These are phyloP conservation scores for Ceriops zippeliana DNA, from an alignment of 345 rosid species.

Conservation along the genomic window DNA sequence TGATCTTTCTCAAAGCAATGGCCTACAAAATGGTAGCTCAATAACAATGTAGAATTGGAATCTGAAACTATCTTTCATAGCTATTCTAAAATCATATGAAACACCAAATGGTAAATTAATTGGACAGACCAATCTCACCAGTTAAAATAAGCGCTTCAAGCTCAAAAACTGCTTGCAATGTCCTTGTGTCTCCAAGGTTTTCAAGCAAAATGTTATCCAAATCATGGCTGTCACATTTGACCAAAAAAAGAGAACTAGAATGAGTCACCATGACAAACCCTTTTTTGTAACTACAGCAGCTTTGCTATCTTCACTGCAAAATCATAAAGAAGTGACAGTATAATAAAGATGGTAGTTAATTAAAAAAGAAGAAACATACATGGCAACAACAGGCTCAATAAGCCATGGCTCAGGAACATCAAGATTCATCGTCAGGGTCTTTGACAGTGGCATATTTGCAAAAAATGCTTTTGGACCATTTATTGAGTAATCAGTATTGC, in stretches of 20 bases:
- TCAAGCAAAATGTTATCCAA: conserved; percentile 97
- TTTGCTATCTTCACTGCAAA: not conserved
- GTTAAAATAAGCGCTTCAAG: conserved; percentile 98
- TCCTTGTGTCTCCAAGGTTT: conserved; percentile 93
- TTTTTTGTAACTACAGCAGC: not conserved
- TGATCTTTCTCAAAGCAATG: conserved; percentile 98
- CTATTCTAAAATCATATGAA: not conserved
- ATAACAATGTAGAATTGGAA: conserved; percentile 5
- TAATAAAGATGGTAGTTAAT: conserved; percentile 8
- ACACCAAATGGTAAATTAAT: not conserved
- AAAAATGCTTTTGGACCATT: conserved; percentile 95
- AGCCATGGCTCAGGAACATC: conserved; percentile 99
- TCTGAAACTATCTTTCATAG: not conserved
- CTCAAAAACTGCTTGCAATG: conserved; percentile 94
- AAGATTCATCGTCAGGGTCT: conserved; percentile 99
- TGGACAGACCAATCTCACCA: conserved; percentile 46
- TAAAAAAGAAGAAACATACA: conserved; percentile 53
- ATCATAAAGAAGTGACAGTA: not conserved
- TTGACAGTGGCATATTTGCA: conserved; percentile 94
- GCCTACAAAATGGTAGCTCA: conserved; percentile 40
- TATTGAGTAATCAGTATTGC: conserved; percentile 57
- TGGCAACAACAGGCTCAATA: conserved; percentile 90
- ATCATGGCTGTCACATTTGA: conserved; percentile 64
- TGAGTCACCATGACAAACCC: not conserved
- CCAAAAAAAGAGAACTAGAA: conserved; percentile 21